Evolutionary conservation across 202 grass and related monocot genomes (phyloP).

Genomic region (Carex sylvatica): DNA sequence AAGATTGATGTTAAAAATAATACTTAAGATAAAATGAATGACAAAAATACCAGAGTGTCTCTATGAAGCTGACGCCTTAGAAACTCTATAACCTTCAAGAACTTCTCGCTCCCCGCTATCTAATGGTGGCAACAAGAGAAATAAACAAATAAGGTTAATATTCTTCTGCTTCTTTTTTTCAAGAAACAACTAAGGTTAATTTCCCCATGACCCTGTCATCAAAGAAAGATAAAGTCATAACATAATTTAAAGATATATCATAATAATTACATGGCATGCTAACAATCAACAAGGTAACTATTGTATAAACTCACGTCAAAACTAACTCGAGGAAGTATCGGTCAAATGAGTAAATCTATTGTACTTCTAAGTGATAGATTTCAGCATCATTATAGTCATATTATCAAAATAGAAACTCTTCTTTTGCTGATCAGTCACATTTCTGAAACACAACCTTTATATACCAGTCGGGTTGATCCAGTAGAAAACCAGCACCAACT

Average conservation of each 20-base stretch:
- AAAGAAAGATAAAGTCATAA: neutral
- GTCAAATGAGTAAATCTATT: neutral
- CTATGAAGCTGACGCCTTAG: slow-evolving; percentile 67
- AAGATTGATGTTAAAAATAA: neutral
- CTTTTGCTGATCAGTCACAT: neutral
- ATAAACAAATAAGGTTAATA: neutral
- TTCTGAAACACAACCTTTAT: neutral
- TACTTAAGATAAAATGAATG: neutral
- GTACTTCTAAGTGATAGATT: neutral
- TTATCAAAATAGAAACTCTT: neutral
- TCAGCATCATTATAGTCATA: neutral
- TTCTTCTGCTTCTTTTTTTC: too few relatives aligned
- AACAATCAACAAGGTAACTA: neutral
- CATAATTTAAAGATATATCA: neutral
- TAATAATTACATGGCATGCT: neutral
- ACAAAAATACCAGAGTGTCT: slow-evolving; percentile 56
- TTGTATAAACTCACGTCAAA: neutral
- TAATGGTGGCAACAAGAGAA: slow-evolving; percentile 3
- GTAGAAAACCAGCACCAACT: neutral
- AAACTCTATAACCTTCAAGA: slow-evolving; percentile 83
- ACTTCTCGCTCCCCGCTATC: slow-evolving; percentile 78
- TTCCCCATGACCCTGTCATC: neutral
- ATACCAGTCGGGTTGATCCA: too few relatives aligned
- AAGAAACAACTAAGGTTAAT: neutral
- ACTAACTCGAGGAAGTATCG: neutral